A percentile compares a stretch with the other conserved stretches of the same genome.
These are phyloP conservation scores for Trichosporon coremiiforme DNA, from an alignment of 1,284 basidiomycete species.

Conservation along the genomic window DNA sequence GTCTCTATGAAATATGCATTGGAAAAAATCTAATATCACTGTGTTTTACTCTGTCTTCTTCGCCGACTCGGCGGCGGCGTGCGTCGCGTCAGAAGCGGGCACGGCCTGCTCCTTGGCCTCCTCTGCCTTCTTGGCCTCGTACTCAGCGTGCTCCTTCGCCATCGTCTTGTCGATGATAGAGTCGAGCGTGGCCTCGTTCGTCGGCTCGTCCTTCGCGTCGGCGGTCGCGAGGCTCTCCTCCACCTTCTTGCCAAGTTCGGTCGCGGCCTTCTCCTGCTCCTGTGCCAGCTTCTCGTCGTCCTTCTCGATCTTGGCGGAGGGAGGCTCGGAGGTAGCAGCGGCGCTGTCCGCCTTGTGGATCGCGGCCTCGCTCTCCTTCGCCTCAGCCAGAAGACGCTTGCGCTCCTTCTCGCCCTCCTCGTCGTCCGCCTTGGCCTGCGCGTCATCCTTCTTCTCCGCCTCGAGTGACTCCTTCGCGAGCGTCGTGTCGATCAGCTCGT, in stretches of 20 bases:
- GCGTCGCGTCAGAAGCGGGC: background rate
- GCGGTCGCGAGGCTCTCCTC: background rate
- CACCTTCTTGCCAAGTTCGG: background rate
- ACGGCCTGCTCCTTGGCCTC: slow-evolving; percentile 2
- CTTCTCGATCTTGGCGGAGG: background rate
- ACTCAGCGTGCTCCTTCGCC: slow-evolving; percentile 27
- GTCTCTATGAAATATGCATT: slow-evolving; percentile 17
- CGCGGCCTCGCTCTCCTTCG: background rate
- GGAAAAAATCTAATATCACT: background rate
- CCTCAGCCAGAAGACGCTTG: background rate
- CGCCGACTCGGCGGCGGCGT: background rate
- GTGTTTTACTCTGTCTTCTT: background rate
- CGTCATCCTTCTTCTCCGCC: slow-evolving; percentile 22
- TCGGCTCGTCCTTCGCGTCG: background rate
- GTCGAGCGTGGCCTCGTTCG: slow-evolving; percentile 29
- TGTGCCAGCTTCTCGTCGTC: background rate
- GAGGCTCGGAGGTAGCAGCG: background rate
- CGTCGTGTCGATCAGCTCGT: slow-evolving; percentile 33
- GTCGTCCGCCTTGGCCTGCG: background rate
- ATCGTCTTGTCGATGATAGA: slow-evolving; percentile 33
- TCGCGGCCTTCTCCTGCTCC: background rate
- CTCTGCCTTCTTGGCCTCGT: slow-evolving; percentile 22
- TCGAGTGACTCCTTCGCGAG: slow-evolving; percentile 30
- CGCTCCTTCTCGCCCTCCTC: slow-evolving; percentile 14
- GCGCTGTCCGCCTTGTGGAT: slow-evolving; percentile 8